Base-by-base conservation (phyloP, 768 basidiomycete species). In the Amanita jacksonii region DNA sequence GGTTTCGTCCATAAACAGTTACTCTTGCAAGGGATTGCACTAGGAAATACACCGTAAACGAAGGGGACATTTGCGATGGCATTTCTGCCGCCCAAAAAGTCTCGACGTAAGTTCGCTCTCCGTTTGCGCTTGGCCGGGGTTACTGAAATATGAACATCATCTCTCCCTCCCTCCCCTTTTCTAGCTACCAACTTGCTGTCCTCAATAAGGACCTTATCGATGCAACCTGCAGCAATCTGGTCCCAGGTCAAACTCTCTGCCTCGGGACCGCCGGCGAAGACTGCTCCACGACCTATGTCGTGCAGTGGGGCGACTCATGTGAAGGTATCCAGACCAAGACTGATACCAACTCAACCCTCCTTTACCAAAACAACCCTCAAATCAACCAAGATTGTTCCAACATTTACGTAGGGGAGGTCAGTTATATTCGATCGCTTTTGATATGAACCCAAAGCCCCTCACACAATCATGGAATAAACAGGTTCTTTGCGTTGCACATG, bases 381-480 rank as follows among this genome's bases (percentile, higher is more conserved):
- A 68, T 88, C 52, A 50, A 76, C 52, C 2, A 36, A 0, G 63
- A 57, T 0, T 83, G 77, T 60, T 62, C 52, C 51, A 87, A 87
- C 66, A 66, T 89, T 58, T 85, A 86, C 62, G 55, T 81, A 46
- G 84, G 79, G 55, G 81, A 87, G 75, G 85, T 86, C 39, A 65
- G 34, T 38, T 27, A 43, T 31, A 13, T 18, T 12, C n/a, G n/a
- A n/a, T n/a, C 31, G 9, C 39, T 12, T 13, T 35, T 12, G 20
- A 8, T n/a, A 13, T 12, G n/a, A 25, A 20, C 3, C 9, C 8
- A 27, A 12, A 8, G 22, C 10, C 31, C 30, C 33, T 10, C 25
- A 22, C 34, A 15, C 24, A 34, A 13, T 22, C 8, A n/a, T 20
- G 8, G 27, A 6, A 12, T 28, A 31, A 13, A 38, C 40, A 76